Evolutionary conservation across 176 grass and related monocot species (phyloP).

Genomic region (Raddia guianensis): DNA sequence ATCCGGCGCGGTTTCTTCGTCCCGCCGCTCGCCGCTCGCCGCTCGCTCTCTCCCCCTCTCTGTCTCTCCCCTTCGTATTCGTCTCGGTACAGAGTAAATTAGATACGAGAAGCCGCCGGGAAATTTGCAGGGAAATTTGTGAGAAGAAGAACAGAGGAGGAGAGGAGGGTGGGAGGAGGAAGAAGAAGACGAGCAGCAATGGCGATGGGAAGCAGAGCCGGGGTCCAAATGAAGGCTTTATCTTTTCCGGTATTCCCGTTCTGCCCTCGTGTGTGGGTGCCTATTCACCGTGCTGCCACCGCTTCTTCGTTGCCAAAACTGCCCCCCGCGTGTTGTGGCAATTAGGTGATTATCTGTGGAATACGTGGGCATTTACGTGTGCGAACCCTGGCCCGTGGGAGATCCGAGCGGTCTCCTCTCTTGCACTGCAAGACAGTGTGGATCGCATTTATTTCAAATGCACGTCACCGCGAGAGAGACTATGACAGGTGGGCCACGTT

Average conservation of each 20-base stretch:
- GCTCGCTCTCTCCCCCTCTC: not conserved
- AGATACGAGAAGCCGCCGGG: conserved; percentile 2
- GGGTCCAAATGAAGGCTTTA: conserved; percentile 72
- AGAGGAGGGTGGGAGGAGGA: conserved; percentile 7
- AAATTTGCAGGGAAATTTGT: conserved; percentile 35
- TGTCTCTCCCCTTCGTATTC: conserved; percentile 2
- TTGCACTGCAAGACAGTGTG: conserved; percentile 40
- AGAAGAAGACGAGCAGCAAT: conserved; percentile 54
- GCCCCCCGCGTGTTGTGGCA: conserved; percentile 37
- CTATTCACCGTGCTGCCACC: conserved; percentile 47
- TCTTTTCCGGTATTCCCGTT: conserved; percentile 47
- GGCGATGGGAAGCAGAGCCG: conserved; percentile 56
- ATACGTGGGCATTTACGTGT: not conserved
- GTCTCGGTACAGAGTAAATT: conserved; percentile 11
- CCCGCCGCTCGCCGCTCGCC: conserved; percentile 28
- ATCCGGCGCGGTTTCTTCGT: conserved; percentile 27
- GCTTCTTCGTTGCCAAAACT: conserved; percentile 29
- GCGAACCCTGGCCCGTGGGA: not conserved
- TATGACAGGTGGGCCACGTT: not conserved
- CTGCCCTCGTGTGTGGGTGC: not conserved
- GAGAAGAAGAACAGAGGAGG: conserved; percentile 19
- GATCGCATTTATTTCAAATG: conserved; percentile 2
- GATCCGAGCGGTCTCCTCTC: conserved; percentile 43
- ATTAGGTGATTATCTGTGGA: not conserved
- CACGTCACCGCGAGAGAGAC: not conserved